Evolutionary conservation across 257 asterid species (phyloP).

Genomic region (Phtheirospermum japonicum): DNA sequence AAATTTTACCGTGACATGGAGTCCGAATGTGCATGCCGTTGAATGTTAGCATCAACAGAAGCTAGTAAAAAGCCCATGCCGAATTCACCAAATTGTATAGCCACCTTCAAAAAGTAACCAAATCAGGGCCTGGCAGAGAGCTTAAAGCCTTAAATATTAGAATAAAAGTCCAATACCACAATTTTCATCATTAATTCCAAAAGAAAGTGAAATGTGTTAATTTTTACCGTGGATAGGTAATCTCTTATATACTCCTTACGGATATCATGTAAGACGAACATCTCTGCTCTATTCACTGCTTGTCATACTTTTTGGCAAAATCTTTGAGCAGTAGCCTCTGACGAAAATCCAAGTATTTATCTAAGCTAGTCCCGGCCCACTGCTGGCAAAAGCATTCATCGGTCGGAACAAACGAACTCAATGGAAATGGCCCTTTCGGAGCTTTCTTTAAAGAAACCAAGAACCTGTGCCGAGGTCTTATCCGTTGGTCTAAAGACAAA

Average conservation of each 20-base stretch:
- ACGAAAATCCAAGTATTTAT: constrained; percentile 79
- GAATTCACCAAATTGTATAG: constrained; percentile 26
- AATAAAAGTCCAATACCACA: constrained; percentile 13
- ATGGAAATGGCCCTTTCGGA: constrained; percentile 92
- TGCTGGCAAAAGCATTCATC: constrained; percentile 92
- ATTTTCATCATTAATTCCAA: constrained; percentile 8
- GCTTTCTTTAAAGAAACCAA: constrained; percentile 85
- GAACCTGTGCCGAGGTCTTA: constrained; percentile 90
- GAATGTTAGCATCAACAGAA: constrained; percentile 28
- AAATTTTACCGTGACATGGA: constrained; percentile 33
- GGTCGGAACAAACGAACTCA: constrained; percentile 84
- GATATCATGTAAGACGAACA: constrained; percentile 15
- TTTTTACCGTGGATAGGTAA: constrained; percentile 28
- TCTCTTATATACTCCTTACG: constrained; percentile 5
- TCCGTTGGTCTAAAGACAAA: constrained; percentile 90
- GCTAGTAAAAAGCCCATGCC: constrained; percentile 29
- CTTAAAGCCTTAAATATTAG: constrained; percentile 1
- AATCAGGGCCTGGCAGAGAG: constrained; percentile 23
- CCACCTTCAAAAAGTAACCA: constrained; percentile 30
- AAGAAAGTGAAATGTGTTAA: constrained; percentile 15
- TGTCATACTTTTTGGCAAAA: constrained; percentile 75
- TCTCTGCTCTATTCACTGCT: constrained; percentile 36
- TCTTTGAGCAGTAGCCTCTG: constrained; percentile 79
- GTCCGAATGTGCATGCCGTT: constrained; percentile 20
- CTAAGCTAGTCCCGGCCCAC: constrained; percentile 94